Percentiles rank a stretch among this genome's conserved stretches.
Conservation (phyloP, 106 monocot genomes). For the Posidonia australis region DNA sequence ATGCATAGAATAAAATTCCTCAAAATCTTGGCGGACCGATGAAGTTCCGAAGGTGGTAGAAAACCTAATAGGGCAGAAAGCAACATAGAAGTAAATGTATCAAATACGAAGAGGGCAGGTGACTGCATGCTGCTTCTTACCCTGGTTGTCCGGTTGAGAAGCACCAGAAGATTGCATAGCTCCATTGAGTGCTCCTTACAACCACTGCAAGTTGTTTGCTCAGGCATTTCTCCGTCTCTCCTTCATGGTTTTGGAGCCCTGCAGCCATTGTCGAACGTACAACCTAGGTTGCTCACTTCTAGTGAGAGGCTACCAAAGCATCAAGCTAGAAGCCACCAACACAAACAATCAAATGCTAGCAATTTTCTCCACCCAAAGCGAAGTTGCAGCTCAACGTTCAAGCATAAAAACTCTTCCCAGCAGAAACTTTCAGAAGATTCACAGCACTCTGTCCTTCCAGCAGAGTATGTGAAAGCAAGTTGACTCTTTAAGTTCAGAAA, state of each 20-base stretch:
- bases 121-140: conserved; percentile 24
- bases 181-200: conserved; percentile 65
- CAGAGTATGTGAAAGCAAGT: too few relatives aligned
- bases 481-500: too few relatives aligned
- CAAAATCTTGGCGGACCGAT: too few relatives aligned
- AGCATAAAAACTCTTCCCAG: too few relatives aligned
- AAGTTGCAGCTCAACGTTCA: neutral
- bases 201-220: conserved; percentile 58
- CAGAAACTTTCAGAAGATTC: too few relatives aligned
- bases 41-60: neutral
- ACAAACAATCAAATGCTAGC: neutral
- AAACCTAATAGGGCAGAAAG: neutral
- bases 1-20: too few relatives aligned
- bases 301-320: neutral
- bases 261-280: conserved; percentile 27
- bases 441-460: too few relatives aligned
- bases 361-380: neutral
- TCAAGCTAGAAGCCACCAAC: neutral
- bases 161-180: conserved; percentile 83
- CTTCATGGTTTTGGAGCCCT: conserved; percentile 18
- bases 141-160: conserved; percentile 32
- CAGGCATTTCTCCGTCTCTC: conserved; percentile 18
- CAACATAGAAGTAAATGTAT: neutral
- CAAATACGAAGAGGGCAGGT: too few relatives aligned
- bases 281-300: neutral